Evolutionary conservation across 2,329 filamentous ascomycete genomes (phyloP).

Genomic region (Cercospora brassicicola): DNA sequence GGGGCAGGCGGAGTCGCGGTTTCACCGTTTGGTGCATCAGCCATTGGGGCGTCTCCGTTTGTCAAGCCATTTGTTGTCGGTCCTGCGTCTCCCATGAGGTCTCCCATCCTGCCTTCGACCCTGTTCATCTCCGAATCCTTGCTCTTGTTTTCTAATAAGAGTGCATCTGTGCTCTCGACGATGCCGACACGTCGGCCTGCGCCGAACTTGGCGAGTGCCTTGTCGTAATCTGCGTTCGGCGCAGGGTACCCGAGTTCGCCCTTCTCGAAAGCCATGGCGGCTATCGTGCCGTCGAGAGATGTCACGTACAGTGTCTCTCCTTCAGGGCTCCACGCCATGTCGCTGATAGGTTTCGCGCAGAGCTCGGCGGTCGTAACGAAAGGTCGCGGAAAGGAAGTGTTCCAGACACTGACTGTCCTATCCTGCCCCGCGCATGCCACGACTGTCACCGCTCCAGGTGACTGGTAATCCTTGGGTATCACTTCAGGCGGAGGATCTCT

Average conservation of each 20-base stretch:
- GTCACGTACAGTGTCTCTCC: constrained; percentile 83
- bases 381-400: constrained; percentile 88
- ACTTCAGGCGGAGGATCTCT: constrained; percentile 62
- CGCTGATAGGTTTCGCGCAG: constrained; percentile 86
- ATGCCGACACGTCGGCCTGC: constrained; percentile 86
- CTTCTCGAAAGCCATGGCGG: constrained; percentile 76
- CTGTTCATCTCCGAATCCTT: constrained; percentile 87
- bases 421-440: constrained; percentile 97
- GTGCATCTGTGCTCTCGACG: constrained; percentile 84
- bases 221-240: constrained; percentile 83
- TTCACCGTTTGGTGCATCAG: constrained; percentile 42
- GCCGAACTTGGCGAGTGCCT: constrained; percentile 88
- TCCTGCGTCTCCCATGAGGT: constrained; percentile 89
- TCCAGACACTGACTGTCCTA: constrained; percentile 95
- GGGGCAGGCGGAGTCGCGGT: constrained; percentile 38
- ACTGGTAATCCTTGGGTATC: constrained; percentile 45
- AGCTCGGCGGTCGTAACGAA: constrained; percentile 88
- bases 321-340: constrained; percentile 90
- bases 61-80: constrained; percentile 51
- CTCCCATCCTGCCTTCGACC: constrained; percentile 93
- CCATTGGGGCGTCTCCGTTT: constrained; percentile 43
- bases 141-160: constrained; percentile 80
- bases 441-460: constrained; percentile 71
- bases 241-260: constrained; percentile 90
- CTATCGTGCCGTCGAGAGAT: constrained; percentile 84